Conservation (phyloP, 140 eudicot genomes). For the Stevia rebaudiana region DNA sequence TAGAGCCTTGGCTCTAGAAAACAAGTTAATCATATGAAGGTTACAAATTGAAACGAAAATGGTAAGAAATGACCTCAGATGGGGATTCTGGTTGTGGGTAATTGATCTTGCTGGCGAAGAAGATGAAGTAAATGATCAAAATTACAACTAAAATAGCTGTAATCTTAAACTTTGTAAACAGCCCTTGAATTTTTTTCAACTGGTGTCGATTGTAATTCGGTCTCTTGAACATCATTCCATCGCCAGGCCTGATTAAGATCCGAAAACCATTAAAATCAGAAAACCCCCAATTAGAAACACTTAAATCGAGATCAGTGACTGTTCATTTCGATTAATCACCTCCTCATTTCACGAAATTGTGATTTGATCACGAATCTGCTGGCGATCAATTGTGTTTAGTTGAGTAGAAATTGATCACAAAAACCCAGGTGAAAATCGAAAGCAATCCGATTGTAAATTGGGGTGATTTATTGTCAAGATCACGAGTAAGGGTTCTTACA, state of each 20-base stretch:
- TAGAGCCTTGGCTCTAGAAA: neutral
- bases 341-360: constrained; percentile 27
- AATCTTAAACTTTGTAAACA: constrained; percentile 45
- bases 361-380: constrained; percentile 11
- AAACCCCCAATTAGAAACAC: neutral
- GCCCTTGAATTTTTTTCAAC: constrained; percentile 57
- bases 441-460: neutral
- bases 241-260: constrained; percentile 30
- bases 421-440: no score
- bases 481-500: neutral
- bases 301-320: neutral
- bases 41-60: neutral
- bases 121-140: constrained; percentile 40
- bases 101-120: constrained; percentile 31
- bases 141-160: constrained; percentile 38
- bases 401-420: neutral
- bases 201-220: constrained; percentile 39
- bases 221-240: constrained; percentile 32
- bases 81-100: constrained; percentile 22
- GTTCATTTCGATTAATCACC: constrained; percentile 12
- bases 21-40: neutral
- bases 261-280: neutral
- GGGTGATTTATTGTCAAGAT: neutral
- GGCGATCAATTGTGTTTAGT: neutral
- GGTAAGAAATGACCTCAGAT: constrained; percentile 41